phyloP scores from a whole-genome alignment of 371 early-diverging fungal genomes.

The Mortierella sp. region DNA sequence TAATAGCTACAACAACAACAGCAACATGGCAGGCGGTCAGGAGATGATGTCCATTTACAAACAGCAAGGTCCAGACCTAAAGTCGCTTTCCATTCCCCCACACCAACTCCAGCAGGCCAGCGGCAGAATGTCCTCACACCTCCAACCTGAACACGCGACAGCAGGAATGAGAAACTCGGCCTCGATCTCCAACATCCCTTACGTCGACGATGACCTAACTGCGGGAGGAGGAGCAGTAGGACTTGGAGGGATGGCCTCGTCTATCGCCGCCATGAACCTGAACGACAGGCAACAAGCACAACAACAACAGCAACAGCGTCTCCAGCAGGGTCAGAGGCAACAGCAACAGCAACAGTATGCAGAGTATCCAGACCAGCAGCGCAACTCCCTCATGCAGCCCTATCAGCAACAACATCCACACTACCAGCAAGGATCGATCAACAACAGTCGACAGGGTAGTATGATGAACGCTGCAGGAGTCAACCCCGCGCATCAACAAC shows the following conservation, averaged over 20 bases:
- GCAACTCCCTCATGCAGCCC: not conserved
- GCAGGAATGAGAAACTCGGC: constrained; percentile 14
- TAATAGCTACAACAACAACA: not conserved
- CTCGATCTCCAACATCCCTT: constrained; percentile 19
- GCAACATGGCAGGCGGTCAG: constrained; percentile 16
- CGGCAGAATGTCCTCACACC: not conserved
- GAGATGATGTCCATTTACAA: constrained; percentile 25
- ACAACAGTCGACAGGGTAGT: not conserved
- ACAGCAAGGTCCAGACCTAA: constrained; percentile 11
- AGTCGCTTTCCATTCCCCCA: not conserved
- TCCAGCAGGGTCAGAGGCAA: too few species aligned
- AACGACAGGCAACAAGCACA: constrained; percentile 8
- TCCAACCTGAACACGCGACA: constrained; percentile 11
- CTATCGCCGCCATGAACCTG: constrained; percentile 32
- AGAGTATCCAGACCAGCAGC: not conserved
- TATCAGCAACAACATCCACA: not conserved
- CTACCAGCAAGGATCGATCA: not conserved
- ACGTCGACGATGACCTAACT: constrained; percentile 11
- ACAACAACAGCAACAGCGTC: constrained; percentile 23
- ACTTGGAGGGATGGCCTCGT: constrained; percentile 20
- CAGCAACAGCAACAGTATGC: constrained; percentile 8
- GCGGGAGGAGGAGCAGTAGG: not conserved
- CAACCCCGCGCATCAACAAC: not conserved
- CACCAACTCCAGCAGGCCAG: constrained; percentile 2
- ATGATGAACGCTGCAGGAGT: not conserved